Conservation (phyloP, 768 basidiomycete genomes). For the Boletus rex-veris region DNA sequence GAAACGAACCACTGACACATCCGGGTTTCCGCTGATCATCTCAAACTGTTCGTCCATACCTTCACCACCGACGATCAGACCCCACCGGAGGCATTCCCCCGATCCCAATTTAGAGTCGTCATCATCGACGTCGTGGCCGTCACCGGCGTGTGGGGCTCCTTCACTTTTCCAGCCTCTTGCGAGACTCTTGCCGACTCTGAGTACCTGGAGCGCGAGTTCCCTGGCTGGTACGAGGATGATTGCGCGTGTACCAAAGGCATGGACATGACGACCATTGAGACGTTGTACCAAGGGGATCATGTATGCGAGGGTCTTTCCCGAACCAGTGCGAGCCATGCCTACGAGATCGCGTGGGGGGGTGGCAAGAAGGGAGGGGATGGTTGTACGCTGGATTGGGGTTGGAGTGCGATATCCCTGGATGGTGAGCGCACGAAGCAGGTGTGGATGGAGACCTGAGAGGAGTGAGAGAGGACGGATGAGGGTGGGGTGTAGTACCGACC, state of each 20-base stretch:
- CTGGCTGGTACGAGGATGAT: constrained; percentile 89
- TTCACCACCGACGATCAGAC: constrained; percentile 93
- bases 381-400: constrained; percentile 91
- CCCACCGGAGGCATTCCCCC: constrained; percentile 76
- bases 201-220: constrained; percentile 89
- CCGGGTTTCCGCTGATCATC: constrained; percentile 90
- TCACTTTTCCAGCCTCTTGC: constrained; percentile 71
- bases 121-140: constrained; percentile 47
- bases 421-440: constrained; percentile 77
- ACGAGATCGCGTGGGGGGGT: constrained; percentile 90
- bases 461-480: not conserved
- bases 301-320: constrained; percentile 96
- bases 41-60: constrained; percentile 95
- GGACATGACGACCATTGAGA: constrained; percentile 75
- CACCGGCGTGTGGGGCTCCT: constrained; percentile 69
- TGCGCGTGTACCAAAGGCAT: constrained; percentile 79
- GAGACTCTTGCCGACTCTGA: constrained; percentile 95
- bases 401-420: constrained; percentile 94
- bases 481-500: constrained; percentile 45
- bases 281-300: constrained; percentile 89
- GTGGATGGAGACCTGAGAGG: constrained; percentile 70
- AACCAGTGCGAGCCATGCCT: constrained; percentile 98
- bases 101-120: constrained; percentile 46
- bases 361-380: constrained; percentile 81
- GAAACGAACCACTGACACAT: constrained; percentile 63